Evolutionary conservation across 106 monocot genomes (phyloP).

Genomic region (Alisma plantagoaquatica): DNA sequence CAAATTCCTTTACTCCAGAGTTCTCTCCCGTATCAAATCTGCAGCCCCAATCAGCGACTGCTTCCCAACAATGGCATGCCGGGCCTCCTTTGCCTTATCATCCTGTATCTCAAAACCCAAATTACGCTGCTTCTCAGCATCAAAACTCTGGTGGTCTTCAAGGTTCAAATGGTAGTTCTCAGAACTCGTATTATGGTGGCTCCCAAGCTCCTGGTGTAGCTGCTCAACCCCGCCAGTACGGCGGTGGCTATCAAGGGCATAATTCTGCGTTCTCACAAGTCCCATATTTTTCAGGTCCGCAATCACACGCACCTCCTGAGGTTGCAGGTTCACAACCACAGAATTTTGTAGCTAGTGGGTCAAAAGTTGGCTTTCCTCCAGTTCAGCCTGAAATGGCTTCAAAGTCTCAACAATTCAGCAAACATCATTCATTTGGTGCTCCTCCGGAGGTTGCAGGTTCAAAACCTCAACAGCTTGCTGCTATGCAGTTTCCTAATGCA

Average conservation of each 20-base stretch:
- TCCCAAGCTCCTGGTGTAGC: not conserved
- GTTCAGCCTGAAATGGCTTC: no score
- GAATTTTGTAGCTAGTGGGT: no score
- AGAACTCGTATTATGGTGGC: not conserved
- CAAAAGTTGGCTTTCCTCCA: no score
- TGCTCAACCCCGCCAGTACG: not conserved
- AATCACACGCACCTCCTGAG: no score
- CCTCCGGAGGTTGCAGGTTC: no score
- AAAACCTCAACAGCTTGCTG: no score
- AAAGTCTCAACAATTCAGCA: no score
- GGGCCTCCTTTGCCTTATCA: not conserved
- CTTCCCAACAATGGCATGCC: not conserved
- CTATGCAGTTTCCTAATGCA: no score
- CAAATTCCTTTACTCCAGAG: not conserved
- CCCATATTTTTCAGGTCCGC: slow-evolving; percentile 1
- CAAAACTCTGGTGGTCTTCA: not conserved
- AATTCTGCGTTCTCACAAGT: not conserved
- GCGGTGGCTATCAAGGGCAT: not conserved
- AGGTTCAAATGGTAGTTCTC: not conserved
- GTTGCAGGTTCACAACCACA: no score
- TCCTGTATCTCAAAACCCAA: not conserved
- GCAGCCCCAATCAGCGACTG: not conserved
- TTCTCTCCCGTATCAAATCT: no score
- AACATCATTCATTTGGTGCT: no score
- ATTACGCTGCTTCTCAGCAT: not conserved